Evolutionary conservation across 2,329 filamentous ascomycete genomes (phyloP).

Genomic region (Cadophora gregata): DNA sequence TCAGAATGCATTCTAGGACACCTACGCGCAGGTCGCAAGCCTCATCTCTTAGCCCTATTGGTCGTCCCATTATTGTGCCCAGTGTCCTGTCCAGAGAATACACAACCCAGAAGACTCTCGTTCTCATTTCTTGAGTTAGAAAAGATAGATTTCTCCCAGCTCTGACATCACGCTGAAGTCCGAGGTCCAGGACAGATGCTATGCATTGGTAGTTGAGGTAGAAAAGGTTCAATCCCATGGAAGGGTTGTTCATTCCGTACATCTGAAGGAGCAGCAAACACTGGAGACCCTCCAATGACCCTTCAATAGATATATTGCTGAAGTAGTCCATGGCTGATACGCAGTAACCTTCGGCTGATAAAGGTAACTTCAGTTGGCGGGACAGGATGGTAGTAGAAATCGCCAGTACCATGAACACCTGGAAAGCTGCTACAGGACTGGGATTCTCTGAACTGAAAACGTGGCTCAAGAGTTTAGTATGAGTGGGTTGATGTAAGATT

Average conservation of each 20-base stretch:
- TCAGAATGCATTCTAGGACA: neutral
- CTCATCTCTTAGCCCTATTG: constrained; percentile 60
- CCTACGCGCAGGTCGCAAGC: constrained; percentile 57
- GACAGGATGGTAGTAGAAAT: constrained; percentile 55
- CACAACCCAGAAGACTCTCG: constrained; percentile 60
- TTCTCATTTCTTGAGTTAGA: constrained; percentile 59
- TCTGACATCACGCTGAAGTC: constrained; percentile 56
- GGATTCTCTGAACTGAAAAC: constrained; percentile 45
- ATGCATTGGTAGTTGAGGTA: constrained; percentile 62
- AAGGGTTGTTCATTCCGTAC: constrained; percentile 57
- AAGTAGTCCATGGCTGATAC: constrained; percentile 54
- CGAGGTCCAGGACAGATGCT: constrained; percentile 56
- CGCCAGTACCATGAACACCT: constrained; percentile 59
- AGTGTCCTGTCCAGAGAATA: constrained; percentile 58
- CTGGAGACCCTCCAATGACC: constrained; percentile 56
- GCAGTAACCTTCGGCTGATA: constrained; percentile 57
- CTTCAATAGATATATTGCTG: constrained; percentile 54
- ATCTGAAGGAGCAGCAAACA: constrained; percentile 54
- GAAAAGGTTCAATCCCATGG: constrained; percentile 57
- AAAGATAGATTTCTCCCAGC: constrained; percentile 51
- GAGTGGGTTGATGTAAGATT: constrained; percentile 53
- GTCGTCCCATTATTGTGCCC: constrained; percentile 61
- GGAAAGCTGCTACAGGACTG: constrained; percentile 49
- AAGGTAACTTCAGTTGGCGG: constrained; percentile 49
- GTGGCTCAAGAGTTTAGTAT: constrained; percentile 45